Evolutionary conservation across 805 yeast species (phyloP).

Genomic region (Nakazawaea ernobii): DNA sequence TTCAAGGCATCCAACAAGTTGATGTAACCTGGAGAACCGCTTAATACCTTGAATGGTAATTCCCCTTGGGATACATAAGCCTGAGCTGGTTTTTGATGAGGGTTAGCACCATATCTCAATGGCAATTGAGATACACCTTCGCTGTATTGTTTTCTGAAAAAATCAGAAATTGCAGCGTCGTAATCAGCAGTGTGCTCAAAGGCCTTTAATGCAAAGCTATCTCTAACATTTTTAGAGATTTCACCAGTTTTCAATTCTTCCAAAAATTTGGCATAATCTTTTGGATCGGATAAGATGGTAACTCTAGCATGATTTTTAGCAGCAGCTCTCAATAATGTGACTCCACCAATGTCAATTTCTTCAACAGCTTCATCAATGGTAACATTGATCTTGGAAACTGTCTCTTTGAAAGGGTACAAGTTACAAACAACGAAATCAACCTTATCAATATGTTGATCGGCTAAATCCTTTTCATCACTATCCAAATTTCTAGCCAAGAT

Average conservation of each 20-base stretch:
- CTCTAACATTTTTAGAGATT: conserved; percentile 67
- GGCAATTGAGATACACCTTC: conserved; percentile 88
- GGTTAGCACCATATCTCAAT: conserved; percentile 97
- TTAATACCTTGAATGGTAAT: conserved; percentile 87
- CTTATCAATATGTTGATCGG: conserved; percentile 86
- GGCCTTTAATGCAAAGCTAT: conserved; percentile 88
- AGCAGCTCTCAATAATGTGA: conserved; percentile 94
- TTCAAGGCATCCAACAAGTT: conserved; percentile 94
- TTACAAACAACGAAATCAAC: conserved; percentile 97
- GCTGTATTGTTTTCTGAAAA: conserved; percentile 94
- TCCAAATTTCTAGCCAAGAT: conserved; percentile 92
- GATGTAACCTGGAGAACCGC: conserved; percentile 97
- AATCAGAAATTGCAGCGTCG: conserved; percentile 92
- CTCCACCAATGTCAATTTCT: conserved; percentile 98
- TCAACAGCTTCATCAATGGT: conserved; percentile 97
- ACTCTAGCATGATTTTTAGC: conserved; percentile 98
- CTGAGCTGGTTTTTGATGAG: conserved; percentile 99
- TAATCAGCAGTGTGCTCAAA: conserved; percentile 98
- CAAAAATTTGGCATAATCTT: conserved; percentile 83
- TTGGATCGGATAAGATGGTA: conserved; percentile 90
- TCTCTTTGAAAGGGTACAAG: conserved; percentile 96
- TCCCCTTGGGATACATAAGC: conserved; percentile 84
- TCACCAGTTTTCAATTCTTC: conserved; percentile 74
- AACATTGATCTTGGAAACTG: conserved; percentile 91
- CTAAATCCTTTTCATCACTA: conserved; percentile 83